Conservation (phyloP, 176 grass and related monocot genomes). For the Triticum monococcum region DNA sequence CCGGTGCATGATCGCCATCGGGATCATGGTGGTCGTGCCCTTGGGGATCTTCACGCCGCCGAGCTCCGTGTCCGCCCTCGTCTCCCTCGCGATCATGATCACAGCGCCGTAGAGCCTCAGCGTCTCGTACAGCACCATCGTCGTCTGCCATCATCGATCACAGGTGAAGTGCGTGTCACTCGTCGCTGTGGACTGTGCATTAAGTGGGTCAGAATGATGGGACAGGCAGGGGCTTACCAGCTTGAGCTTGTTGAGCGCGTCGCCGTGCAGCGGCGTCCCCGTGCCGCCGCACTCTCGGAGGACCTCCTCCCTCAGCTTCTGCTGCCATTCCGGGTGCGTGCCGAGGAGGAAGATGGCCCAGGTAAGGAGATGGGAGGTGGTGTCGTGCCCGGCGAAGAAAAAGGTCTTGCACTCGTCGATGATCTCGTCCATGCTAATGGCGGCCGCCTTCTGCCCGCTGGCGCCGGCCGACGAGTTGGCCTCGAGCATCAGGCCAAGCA, state of each 20-base stretch:
- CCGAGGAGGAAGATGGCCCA: conserved; percentile 56
- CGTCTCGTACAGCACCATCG: conserved; percentile 55
- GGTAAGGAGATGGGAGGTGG: conserved; percentile 47
- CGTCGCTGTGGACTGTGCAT: neutral
- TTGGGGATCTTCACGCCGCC: conserved; percentile 36
- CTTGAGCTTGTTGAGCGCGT: conserved; percentile 54
- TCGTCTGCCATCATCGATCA: conserved; percentile 30
- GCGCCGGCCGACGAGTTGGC: conserved; percentile 1
- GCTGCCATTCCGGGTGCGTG: conserved; percentile 52
- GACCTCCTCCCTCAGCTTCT: conserved; percentile 51
- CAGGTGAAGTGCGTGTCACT: neutral
- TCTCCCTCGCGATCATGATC: neutral
- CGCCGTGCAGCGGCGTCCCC: neutral
- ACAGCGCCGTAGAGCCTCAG: conserved; percentile 48
- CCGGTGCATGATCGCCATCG: conserved; percentile 42
- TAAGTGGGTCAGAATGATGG: neutral
- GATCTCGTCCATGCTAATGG: conserved; percentile 57
- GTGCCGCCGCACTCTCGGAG: conserved; percentile 32
- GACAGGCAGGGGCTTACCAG: neutral
- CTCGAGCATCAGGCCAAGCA: conserved; percentile 65
- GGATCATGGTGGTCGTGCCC: conserved; percentile 21
- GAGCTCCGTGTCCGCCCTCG: conserved; percentile 26
- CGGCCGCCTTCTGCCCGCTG: neutral
- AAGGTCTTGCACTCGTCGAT: conserved; percentile 74
- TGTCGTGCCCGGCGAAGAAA: conserved; percentile 65